phyloP scores from a whole-genome alignment of 495 filamentous ascomycete species.

The Jackrogersella multiformis region DNA sequence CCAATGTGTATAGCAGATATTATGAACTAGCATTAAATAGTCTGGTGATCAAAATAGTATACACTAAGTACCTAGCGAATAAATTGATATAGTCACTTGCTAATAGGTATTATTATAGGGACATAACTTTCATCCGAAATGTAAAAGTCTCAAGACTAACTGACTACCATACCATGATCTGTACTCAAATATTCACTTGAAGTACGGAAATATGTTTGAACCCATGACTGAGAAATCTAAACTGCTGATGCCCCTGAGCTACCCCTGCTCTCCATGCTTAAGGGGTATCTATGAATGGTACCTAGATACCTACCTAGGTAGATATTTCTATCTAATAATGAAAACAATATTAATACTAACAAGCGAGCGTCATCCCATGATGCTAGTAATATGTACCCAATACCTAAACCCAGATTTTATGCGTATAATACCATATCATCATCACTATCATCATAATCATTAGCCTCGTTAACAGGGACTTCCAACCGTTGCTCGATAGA shows the following conservation, averaged over 20 bases:
- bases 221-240: too few relatives aligned
- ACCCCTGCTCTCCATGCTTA: background rate
- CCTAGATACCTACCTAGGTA: too few relatives aligned
- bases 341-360: background rate
- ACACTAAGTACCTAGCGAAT: too few relatives aligned
- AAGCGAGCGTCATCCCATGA: background rate
- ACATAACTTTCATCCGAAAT: background rate
- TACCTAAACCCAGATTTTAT: background rate
- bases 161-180: too few relatives aligned
- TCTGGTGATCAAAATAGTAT: background rate
- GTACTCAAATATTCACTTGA: too few relatives aligned
- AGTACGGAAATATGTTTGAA: background rate
- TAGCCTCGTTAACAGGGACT: background rate
- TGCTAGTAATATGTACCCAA: background rate
- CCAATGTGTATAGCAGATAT: background rate
- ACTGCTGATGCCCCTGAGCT: too few relatives aligned
- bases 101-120: background rate
- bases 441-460: background rate
- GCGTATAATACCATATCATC: conserved; percentile 5
- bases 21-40: background rate
- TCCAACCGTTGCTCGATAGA: background rate
- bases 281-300: background rate
- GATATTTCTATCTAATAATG: background rate
- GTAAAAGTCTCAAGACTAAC: background rate
- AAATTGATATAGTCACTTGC: too few relatives aligned